Percentiles rank a stretch among this genome's conserved stretches.
Conservation (phyloP, 75 land plant genomes). For the Selaginella tamariscina region DNA sequence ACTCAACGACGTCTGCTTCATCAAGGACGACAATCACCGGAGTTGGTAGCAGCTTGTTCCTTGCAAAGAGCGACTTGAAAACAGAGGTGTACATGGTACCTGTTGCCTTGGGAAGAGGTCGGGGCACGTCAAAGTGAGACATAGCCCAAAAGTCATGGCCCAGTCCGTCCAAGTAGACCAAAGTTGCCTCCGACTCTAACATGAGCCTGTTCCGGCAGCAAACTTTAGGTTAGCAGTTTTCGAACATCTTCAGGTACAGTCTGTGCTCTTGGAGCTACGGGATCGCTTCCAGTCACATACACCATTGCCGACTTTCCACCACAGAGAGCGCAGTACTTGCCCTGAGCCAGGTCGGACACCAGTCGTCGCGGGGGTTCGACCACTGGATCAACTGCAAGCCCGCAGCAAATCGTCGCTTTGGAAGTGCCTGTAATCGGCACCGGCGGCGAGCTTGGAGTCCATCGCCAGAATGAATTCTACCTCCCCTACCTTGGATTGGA, state of each 20-base stretch:
- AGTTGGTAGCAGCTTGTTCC: neutral
- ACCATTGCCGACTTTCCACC: constrained; percentile 1
- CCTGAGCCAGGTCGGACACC: neutral
- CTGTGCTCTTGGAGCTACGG: neutral
- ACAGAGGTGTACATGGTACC: constrained; percentile 1
- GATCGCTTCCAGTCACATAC: neutral
- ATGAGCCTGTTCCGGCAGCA: neutral
- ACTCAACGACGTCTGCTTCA: neutral
- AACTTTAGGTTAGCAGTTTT: too few species aligned
- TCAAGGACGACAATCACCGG: neutral
- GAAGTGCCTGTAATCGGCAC: too few species aligned
- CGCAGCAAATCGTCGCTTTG: too few species aligned
- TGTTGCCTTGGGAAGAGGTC: neutral
- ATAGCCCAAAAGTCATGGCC: neutral
- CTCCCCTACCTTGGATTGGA: too few species aligned
- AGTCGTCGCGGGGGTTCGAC: neutral
- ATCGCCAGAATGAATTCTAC: too few species aligned
- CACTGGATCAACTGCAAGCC: neutral
- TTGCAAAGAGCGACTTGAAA: neutral
- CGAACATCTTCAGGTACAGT: too few species aligned
- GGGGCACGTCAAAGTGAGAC: neutral
- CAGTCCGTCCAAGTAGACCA: neutral
- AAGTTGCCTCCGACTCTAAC: neutral
- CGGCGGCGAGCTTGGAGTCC: too few species aligned
- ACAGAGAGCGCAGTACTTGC: neutral